Evolutionary conservation across 192 early-diverging fungal genomes (phyloP).

Genomic region (Coemansia sp.): DNA sequence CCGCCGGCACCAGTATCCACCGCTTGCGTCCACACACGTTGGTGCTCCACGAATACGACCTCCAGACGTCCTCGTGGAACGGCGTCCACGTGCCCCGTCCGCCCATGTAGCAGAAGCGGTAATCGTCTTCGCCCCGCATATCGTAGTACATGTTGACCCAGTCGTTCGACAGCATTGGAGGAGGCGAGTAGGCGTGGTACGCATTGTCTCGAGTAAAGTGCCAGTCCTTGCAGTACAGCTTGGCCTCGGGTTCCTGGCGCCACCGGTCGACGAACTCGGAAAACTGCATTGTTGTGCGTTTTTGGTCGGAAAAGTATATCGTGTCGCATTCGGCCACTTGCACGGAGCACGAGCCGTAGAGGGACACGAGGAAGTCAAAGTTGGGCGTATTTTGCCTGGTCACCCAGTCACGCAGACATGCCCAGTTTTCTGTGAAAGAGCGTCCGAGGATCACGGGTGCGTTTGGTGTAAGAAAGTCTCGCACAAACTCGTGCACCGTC

Average conservation of each 20-base stretch:
- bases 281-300: constrained; percentile 56
- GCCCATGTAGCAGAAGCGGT: constrained; percentile 72
- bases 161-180: constrained; percentile 51
- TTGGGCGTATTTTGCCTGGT: constrained; percentile 6
- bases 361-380: constrained; percentile 37
- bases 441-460: constrained; percentile 29
- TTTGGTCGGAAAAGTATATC: constrained; percentile 63
- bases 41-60: constrained; percentile 74
- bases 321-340: constrained; percentile 62
- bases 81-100: constrained; percentile 69
- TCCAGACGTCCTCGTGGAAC: constrained; percentile 74
- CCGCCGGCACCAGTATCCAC: constrained; percentile 68
- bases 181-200: constrained; percentile 12
- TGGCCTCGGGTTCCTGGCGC: constrained; percentile 12
- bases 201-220: constrained; percentile 50
- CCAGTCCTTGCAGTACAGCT: constrained; percentile 70
- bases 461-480: constrained; percentile 26
- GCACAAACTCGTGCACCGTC: constrained; percentile 34
- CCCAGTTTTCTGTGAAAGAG: constrained; percentile 43
- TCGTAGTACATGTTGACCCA: constrained; percentile 71
- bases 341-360: constrained; percentile 38
- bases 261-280: constrained; percentile 57
- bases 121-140: constrained; percentile 56
- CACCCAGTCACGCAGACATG: constrained; percentile 60
- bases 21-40: constrained; percentile 71